Evolutionary conservation across 768 basidiomycete genomes (phyloP), one percentile per base, ranked within the genome.

Genomic region (Suillus weaverae): DNA sequence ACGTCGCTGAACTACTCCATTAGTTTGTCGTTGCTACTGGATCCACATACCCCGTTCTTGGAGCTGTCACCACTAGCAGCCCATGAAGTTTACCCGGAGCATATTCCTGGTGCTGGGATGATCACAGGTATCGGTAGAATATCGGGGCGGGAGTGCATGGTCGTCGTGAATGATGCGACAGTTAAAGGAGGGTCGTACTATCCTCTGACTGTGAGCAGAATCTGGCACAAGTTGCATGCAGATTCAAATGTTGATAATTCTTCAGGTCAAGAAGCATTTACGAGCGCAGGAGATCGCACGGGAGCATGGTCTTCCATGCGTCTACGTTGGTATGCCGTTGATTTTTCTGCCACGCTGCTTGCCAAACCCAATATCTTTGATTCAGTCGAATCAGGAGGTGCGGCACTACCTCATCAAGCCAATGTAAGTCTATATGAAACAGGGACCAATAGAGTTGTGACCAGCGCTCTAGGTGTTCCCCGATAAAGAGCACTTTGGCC

Each of bases 171-270:
- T 75, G 95, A 98, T 73, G 90, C 95, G 38, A 95, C 93, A 8
- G 93, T 95, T 33, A 95, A 95, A 74, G 95, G 95, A 16, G 95
- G 95, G 9, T 92, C 92, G 0, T 97, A 97, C 75, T 94, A 94
- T 72, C 95, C 94, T 26, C 76, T 95, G 59, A 95, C 93, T 18
- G 92, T 87, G 66, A 64, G 81, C 41, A 18, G 30, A 26, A 4
- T n/a, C 30, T 50, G 8, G 46, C 48, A 51, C 56, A 30, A 22
- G 5, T 26, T n/a, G 6, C 39, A n/a, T 11, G 7, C 20, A 33
- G 3, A 20, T 41, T 54, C 20, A 36, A 20, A 35, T 46, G 11
- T 3, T 64, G 50, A 72, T 39, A 2, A 20, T 41, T 55, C 61
- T 67, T 36, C 63, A 90, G 86, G 91, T 98, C 70, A 98, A 97